Evolutionary conservation across 495 filamentous ascomycete genomes (phyloP).

Genomic region (Chaetomium tenue): DNA sequence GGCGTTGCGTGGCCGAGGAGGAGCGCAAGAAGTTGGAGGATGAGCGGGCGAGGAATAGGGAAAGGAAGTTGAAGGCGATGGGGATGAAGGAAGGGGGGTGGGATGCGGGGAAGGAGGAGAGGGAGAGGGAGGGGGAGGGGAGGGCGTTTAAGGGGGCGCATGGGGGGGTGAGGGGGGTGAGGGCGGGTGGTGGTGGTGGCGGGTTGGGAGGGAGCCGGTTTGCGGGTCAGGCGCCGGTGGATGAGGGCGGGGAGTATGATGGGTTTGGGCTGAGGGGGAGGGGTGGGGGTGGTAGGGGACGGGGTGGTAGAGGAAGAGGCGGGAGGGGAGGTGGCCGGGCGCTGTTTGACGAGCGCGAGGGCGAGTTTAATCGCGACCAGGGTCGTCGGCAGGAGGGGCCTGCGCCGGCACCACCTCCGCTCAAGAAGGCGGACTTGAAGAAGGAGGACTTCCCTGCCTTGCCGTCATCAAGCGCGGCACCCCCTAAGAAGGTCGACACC

Average conservation of each 20-base stretch:
- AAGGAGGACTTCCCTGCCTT: slow-evolving; percentile 47
- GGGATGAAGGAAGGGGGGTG: slow-evolving; percentile 43
- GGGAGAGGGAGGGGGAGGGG: slow-evolving; percentile 34
- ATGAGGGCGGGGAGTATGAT: slow-evolving; percentile 31
- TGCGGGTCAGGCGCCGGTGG: slow-evolving; percentile 21
- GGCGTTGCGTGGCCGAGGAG: slow-evolving; percentile 41
- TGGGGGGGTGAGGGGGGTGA: slow-evolving; percentile 42
- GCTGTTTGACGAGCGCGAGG: slow-evolving; percentile 25
- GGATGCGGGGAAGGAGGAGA: slow-evolving; percentile 47
- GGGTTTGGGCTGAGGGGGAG: slow-evolving; percentile 33
- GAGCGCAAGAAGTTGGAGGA: slow-evolving; percentile 49
- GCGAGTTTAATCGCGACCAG: slow-evolving; percentile 3
- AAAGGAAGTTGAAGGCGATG: slow-evolving; percentile 50
- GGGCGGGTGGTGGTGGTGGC: slow-evolving; percentile 1
- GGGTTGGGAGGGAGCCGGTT: slow-evolving; percentile 37
- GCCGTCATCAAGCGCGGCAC: slow-evolving; percentile 27
- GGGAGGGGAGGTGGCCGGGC: slow-evolving; percentile 23
- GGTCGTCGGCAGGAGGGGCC: slow-evolving; percentile 2
- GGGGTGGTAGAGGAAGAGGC: slow-evolving; percentile 26
- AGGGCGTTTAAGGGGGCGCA: slow-evolving; percentile 43
- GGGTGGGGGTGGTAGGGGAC: slow-evolving; percentile 26
- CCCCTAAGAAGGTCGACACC: slow-evolving; percentile 35
- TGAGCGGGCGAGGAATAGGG: slow-evolving; percentile 48
- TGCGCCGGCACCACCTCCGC: slow-evolving; percentile 13
- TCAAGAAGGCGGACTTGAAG: slow-evolving; percentile 19